Evolutionary conservation across 2,329 filamentous ascomycete species (phyloP).

Genomic region (Fusarium devonianum): DNA sequence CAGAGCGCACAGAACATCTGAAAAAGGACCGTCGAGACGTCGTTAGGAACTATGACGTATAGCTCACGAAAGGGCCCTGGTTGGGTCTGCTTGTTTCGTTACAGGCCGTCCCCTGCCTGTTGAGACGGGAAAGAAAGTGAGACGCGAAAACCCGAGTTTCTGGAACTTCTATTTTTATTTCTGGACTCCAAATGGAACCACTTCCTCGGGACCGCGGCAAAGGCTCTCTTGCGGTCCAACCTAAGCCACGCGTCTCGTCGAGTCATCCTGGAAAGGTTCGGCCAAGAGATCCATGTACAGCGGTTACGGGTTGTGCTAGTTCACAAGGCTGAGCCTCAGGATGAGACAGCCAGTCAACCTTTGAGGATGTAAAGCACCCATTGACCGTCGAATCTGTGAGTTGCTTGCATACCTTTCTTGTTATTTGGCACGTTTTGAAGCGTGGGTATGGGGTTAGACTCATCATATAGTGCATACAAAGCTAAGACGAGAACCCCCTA

Average conservation of each 20-base stretch:
- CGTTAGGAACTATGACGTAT: conserved; percentile 32
- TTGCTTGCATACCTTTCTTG: too few species aligned
- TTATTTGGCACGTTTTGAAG: too few species aligned
- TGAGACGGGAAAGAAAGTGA: background rate
- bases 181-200: conserved; percentile 7
- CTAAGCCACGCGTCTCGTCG: conserved; percentile 5
- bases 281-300: background rate
- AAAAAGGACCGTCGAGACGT: background rate
- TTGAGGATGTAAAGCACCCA: too few species aligned
- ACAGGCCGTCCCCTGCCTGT: conserved; percentile 26
- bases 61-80: conserved; percentile 9
- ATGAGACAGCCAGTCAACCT: too few species aligned
- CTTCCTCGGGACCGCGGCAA: conserved; percentile 7
- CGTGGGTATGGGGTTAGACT: too few species aligned
- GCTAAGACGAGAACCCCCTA: too few species aligned
- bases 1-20: conserved; percentile 1
- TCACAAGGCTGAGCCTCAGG: conserved; percentile 3
- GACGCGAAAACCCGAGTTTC: conserved; percentile 7
- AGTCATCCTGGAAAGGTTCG: background rate
- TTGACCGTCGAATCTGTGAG: too few species aligned
- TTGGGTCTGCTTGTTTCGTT: conserved; percentile 19
- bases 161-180: conserved; percentile 23
- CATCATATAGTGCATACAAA: too few species aligned
- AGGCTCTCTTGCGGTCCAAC: background rate
- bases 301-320: background rate